Percentiles rank a stretch among this genome's conserved stretches.
These are phyloP conservation scores for Cotoneaster glaucophyllus DNA, from an alignment of 306 rosid species.

Conservation along the genomic window DNA sequence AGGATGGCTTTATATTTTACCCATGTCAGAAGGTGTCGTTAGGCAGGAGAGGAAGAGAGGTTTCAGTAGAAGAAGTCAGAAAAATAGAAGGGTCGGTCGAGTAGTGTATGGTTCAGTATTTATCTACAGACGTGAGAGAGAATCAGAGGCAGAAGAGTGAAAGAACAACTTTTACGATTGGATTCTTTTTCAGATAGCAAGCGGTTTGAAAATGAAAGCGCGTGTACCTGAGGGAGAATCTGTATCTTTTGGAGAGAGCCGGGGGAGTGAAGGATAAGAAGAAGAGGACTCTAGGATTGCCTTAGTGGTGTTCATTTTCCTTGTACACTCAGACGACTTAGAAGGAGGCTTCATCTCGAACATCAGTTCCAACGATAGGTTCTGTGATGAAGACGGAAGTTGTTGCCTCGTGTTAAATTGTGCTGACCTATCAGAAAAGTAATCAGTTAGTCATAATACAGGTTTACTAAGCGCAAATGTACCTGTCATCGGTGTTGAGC, in stretches of 20 bases:
- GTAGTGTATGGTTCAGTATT: slow-evolving; percentile 37
- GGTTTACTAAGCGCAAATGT: neutral
- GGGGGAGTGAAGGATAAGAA: neutral
- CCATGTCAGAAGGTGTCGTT: slow-evolving; percentile 28
- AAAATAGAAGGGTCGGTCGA: slow-evolving; percentile 71
- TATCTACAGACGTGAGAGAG: slow-evolving; percentile 60
- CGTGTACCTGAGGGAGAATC: neutral
- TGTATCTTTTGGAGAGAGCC: neutral
- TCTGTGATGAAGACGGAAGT: neutral
- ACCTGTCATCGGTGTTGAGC: neutral
- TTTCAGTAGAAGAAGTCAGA: slow-evolving; percentile 48
- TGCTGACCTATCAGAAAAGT: neutral
- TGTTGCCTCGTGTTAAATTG: neutral
- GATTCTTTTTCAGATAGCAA: neutral
- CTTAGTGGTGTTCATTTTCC: neutral
- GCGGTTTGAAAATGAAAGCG: neutral
- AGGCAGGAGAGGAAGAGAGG: slow-evolving; percentile 43
- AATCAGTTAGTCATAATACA: neutral
- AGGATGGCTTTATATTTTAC: slow-evolving; percentile 45
- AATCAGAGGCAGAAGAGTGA: slow-evolving; percentile 45
- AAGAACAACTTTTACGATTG: neutral
- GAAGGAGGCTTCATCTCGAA: neutral
- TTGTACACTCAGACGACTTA: neutral
- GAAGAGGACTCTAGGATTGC: neutral
- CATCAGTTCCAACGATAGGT: neutral